Percentiles rank a stretch among this genome's conserved stretches.
Evolutionary conservation across 2,329 filamentous ascomycete genomes (phyloP).

Genomic region (Chalaropsis thielavioides): DNA sequence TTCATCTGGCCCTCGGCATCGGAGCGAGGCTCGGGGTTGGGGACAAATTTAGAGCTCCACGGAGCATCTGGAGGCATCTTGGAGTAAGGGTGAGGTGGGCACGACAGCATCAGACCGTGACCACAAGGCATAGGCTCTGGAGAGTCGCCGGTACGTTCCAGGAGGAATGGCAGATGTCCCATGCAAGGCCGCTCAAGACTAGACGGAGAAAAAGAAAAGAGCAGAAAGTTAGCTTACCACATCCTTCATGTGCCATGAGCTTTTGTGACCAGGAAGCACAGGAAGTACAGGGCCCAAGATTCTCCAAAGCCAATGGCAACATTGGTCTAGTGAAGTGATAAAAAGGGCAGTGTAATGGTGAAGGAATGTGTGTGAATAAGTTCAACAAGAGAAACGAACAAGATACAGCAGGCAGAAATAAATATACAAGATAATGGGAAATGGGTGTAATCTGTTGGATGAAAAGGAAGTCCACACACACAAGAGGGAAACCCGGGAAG

Average conservation of each 20-base stretch:
- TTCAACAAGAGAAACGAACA: not conserved
- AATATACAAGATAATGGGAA: not conserved
- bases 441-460: not conserved
- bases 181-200: conserved; percentile 87
- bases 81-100: conserved; percentile 53
- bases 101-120: conserved; percentile 86
- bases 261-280: not conserved
- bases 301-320: not conserved
- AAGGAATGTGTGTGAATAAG: not conserved
- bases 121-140: conserved; percentile 49
- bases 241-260: conserved; percentile 4
- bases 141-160: conserved; percentile 32
- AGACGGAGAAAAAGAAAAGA: conserved; percentile 28
- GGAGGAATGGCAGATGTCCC: conserved; percentile 70
- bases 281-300: not conserved
- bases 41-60: conserved; percentile 35
- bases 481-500: conserved; percentile 2
- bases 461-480: not conserved
- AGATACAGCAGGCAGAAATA: not conserved
- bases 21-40: conserved; percentile 20
- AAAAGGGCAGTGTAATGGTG: not conserved
- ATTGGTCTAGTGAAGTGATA: not conserved
- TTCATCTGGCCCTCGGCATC: conserved; percentile 29
- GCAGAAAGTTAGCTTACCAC: conserved; percentile 10
- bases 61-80: conserved; percentile 37